Evolutionary conservation across 108 stramenopile species (phyloP).

Genomic region (Thalassiosira profunda): DNA sequence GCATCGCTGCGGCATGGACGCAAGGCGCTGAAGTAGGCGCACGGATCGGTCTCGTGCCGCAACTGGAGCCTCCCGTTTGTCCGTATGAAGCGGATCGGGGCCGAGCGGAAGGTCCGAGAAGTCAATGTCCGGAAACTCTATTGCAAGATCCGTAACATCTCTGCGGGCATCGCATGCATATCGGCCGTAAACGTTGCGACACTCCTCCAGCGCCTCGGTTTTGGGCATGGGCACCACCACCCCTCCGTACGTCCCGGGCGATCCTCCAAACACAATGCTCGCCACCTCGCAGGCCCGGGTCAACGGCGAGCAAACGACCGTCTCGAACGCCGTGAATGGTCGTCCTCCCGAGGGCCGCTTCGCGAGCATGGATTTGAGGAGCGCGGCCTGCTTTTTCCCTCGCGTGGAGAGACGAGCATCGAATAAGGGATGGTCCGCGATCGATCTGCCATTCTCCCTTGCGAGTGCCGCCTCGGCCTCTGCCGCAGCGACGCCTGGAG

Average conservation of each 20-base stretch:
- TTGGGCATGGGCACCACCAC: constrained; percentile 6
- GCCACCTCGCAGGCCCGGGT: constrained; percentile 76
- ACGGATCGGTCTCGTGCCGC: constrained; percentile 19
- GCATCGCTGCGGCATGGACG: constrained; percentile 31
- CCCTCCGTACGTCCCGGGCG: constrained; percentile 17
- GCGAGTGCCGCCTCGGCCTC: too few relatives aligned
- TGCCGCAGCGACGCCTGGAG: too few relatives aligned
- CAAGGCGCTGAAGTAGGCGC: constrained; percentile 43
- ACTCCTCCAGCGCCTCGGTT: constrained; percentile 57
- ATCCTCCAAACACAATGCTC: constrained; percentile 26
- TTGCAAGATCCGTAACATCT: constrained; percentile 38
- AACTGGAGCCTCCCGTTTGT: constrained; percentile 34
- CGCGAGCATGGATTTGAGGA: background rate
- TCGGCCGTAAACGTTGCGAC: constrained; percentile 72
- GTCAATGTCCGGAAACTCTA: constrained; percentile 47
- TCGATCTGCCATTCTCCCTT: too few relatives aligned
- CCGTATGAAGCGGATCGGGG: constrained; percentile 43
- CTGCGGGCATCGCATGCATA: constrained; percentile 74
- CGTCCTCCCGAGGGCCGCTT: constrained; percentile 7
- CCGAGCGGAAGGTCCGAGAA: constrained; percentile 35
- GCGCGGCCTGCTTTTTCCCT: constrained; percentile 32
- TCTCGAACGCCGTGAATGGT: constrained; percentile 33
- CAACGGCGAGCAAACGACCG: constrained; percentile 65
- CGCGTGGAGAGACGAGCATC: constrained; percentile 28
- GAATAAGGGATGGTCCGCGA: constrained; percentile 28